These are phyloP conservation scores for Aspergillus versicolor DNA, from an alignment of 2,329 filamentous ascomycete species.

Conservation along the genomic window DNA sequence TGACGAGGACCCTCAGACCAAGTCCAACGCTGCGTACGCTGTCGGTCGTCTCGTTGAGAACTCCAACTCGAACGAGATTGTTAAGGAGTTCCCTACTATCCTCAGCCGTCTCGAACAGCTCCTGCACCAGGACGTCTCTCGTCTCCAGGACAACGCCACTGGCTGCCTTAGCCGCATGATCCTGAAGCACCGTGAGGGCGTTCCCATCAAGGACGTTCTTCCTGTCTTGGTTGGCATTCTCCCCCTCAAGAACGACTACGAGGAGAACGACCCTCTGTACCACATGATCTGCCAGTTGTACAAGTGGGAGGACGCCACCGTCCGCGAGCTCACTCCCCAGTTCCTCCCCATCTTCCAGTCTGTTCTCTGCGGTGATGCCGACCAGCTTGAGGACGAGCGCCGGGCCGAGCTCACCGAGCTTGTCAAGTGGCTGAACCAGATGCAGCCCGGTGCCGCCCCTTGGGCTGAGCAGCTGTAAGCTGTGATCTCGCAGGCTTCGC, in stretches of 20 bases:
- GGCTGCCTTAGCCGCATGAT: slow-evolving; percentile 93
- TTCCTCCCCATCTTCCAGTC: slow-evolving; percentile 49
- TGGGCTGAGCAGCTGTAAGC: slow-evolving; percentile 40
- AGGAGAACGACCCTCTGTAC: slow-evolving; percentile 94
- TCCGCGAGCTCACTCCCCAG: slow-evolving; percentile 46
- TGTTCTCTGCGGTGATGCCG: slow-evolving; percentile 45
- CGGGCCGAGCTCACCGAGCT: slow-evolving; percentile 48
- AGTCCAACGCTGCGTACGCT: slow-evolving; percentile 93
- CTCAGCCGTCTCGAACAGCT: slow-evolving; percentile 84
- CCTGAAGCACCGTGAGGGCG: slow-evolving; percentile 76
- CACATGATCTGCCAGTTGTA: slow-evolving; percentile 84
- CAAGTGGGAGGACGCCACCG: slow-evolving; percentile 48
- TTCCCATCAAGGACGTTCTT: slow-evolving; percentile 78
- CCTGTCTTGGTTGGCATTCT: slow-evolving; percentile 76
- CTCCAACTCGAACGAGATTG: slow-evolving; percentile 72
- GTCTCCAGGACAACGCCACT: slow-evolving; percentile 87
- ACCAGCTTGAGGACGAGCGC: slow-evolving; percentile 50
- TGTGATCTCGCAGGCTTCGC: not conserved
- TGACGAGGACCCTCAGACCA: slow-evolving; percentile 87
- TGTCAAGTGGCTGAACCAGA: slow-evolving; percentile 49
- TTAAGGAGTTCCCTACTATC: slow-evolving; percentile 73
- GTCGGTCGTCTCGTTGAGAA: slow-evolving; percentile 80
- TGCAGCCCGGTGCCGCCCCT: slow-evolving; percentile 40
- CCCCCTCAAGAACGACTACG: slow-evolving; percentile 87
- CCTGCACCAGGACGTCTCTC: slow-evolving; percentile 72